Evolutionary conservation across 495 filamentous ascomycete genomes (phyloP), one percentile per base, ranked within the genome.

Genomic region (Neurospora pannonica): DNA sequence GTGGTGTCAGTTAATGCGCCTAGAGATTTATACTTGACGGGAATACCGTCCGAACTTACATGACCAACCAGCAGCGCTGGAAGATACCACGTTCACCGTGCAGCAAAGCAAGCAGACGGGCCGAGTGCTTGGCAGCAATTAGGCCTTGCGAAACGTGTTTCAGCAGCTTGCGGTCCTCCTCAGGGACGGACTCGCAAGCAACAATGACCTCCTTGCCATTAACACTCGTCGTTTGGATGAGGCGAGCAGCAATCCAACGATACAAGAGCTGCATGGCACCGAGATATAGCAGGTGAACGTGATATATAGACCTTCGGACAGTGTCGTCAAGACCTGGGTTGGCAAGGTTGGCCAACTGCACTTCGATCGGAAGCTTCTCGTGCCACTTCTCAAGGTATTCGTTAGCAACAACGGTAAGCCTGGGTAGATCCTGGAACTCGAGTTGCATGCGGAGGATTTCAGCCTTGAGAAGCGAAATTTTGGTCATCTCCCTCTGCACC

Each of bases 181-280:
- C 28, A 17, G 54, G 54, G 3, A 67, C 54, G 28, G 54, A 67
- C 5, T 54, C n/a, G 10, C 69, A 38, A 38, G 38, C 54, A 2
- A 13, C 60, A n/a, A 37, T 21, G 2, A 40, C 9, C 15, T 74
- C 71, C 11, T 24, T 38, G 38, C 71, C 71, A 13, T 28, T 39
- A 0, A 34, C 48, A 31, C 21, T 71, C 69, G 70, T 54, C 6
- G 72, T 70, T 6, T 74, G 75, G 9, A 79, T 71, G 19, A 76
- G 72, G 37, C 79, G 76, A 2, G 78, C 74, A 24, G 77, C 78
- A 24, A 81, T 77, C 11, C 80, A 76, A 4, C 81, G 78, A 42
- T 82, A 82, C 0, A 83, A 73, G 8, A 83, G 77, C 73, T 82
- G 80, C 39, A 78, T 75, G 5, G 81, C 78, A 6, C 81, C 81